Percentiles rank a stretch among this genome's conserved stretches.
Evolutionary conservation across 2,329 filamentous ascomycete genomes (phyloP).

Genomic region (Chaetomiaceae sp.): DNA sequence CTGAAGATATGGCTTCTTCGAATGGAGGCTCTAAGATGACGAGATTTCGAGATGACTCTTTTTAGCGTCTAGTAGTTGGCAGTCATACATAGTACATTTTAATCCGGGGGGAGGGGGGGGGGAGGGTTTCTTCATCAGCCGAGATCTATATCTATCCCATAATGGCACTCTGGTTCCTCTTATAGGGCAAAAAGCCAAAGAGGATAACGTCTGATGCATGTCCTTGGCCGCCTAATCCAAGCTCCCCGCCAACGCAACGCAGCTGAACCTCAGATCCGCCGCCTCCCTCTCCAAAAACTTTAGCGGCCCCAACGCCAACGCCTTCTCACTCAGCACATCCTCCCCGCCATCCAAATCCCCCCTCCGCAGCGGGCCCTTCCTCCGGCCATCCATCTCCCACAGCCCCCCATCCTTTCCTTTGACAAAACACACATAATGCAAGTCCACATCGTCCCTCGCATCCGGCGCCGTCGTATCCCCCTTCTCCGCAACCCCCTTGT

Average conservation of each 20-base stretch:
- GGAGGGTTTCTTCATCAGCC: no score
- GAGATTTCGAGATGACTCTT: no score
- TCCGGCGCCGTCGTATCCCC: slow-evolving; percentile 77
- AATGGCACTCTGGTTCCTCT: no score
- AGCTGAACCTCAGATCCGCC: slow-evolving; percentile 55
- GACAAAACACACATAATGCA: slow-evolving; percentile 95
- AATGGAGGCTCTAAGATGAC: no score
- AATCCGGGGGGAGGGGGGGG: no score
- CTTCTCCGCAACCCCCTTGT: slow-evolving; percentile 68
- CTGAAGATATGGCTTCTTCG: background rate
- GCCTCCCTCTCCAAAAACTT: slow-evolving; percentile 55
- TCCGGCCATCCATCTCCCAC: slow-evolving; percentile 58
- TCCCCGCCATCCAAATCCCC: slow-evolving; percentile 56
- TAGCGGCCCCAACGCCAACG: slow-evolving; percentile 63
- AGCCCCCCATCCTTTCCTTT: slow-evolving; percentile 62
- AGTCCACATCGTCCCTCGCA: slow-evolving; percentile 76
- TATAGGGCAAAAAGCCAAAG: no score
- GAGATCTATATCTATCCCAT: no score
- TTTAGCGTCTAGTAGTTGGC: no score
- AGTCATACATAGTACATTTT: no score
- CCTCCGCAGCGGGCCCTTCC: slow-evolving; percentile 53
- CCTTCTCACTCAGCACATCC: slow-evolving; percentile 71
- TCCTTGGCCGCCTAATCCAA: slow-evolving; percentile 47
- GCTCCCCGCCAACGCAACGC: slow-evolving; percentile 51
- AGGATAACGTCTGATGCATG: no score